These are phyloP conservation scores for Chaetomidium leptoderma DNA, from an alignment of 495 filamentous ascomycete species.

Conservation along the genomic window DNA sequence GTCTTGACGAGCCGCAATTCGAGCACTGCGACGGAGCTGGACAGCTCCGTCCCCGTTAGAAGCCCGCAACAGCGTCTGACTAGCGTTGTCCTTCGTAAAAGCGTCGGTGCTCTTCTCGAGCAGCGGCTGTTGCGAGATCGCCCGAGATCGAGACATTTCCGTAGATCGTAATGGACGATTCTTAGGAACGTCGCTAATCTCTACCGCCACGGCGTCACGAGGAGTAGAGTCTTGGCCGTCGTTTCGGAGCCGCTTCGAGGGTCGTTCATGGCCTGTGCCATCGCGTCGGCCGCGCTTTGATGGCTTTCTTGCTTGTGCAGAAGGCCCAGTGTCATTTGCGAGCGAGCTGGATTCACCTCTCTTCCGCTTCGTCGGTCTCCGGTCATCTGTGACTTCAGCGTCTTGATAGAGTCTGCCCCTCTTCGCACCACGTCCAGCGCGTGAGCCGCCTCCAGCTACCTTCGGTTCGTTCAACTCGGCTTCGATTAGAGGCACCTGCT, in stretches of 20 bases:
- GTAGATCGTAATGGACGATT: too few species aligned
- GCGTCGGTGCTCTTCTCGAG: not conserved
- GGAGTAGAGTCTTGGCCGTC: not conserved
- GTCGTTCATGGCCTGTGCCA: too few species aligned
- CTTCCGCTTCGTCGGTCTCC: not conserved
- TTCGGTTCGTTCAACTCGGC: constrained; percentile 4
- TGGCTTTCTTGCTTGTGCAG: not conserved
- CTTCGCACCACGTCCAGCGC: not conserved
- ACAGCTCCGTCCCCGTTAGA: not conserved
- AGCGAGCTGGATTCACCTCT: not conserved
- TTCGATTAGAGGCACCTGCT: constrained; percentile 10
- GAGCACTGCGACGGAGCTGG: constrained; percentile 6
- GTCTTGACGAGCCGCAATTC: constrained; percentile 1
- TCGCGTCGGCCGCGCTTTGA: not conserved
- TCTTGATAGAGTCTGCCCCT: not conserved
- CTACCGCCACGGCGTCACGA: too few species aligned
- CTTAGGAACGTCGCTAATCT: too few species aligned
- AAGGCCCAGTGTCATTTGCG: not conserved
- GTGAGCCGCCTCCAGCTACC: not conserved
- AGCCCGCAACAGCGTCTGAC: not conserved
- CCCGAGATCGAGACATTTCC: too few species aligned
- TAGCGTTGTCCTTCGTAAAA: not conserved
- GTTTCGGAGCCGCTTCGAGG: not conserved
- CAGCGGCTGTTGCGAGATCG: too few species aligned
- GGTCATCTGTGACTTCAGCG: not conserved